Evolutionary conservation across 495 filamentous ascomycete genomes (phyloP), one percentile per base, ranked within the genome.

Genomic region (Penicillium macrosclerotiorum): DNA sequence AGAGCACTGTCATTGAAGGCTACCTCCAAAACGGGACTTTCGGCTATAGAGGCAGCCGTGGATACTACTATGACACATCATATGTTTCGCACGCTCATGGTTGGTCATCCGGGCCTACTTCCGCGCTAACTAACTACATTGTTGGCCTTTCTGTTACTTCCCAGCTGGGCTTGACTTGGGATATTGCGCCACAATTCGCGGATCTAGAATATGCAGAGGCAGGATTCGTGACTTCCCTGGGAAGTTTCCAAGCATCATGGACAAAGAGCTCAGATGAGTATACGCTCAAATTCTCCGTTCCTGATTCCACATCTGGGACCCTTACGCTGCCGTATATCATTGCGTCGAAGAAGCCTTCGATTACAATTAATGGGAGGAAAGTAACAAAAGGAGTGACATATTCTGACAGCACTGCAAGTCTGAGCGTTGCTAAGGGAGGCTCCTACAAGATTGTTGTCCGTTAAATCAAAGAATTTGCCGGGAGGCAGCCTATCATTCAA

Each of bases 101-200:
- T 0, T 85, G 81, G 81, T 68, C 75, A 0, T 68, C 75, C 4
- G 78, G 80, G 8, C 81, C 81, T 3, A 84, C 80, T 6, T 72
- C 69, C 7, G 71, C 73, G 8, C 59, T 86, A 23, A 77, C 67
- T 2, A 64, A 73, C 25, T 73, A 75, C 39, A 63, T 83, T 7
- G 63, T 80, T 6, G 82, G 81, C 4, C 69, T 86, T 23, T 61
- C 71, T 34, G 47, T 83, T 3, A 60, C 67, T 12, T 66, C 58
- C 4, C 77, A 71, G 0, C 54, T 71, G 0, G 81, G 81, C 0
- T 45, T 49, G 47, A 74, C 59, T 8, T 83, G 79, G 78, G 54
- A 54, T 17, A 63, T 84, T 22, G 65, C 63, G 12, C 80, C 80
- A 9, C 59, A 66, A 34, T 67, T 82, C 39, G 78, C 72, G 3